Evolutionary conservation across 306 rosid genomes (phyloP), one percentile per base, ranked within the genome.

Genomic region (Castanopsis chinensis): DNA sequence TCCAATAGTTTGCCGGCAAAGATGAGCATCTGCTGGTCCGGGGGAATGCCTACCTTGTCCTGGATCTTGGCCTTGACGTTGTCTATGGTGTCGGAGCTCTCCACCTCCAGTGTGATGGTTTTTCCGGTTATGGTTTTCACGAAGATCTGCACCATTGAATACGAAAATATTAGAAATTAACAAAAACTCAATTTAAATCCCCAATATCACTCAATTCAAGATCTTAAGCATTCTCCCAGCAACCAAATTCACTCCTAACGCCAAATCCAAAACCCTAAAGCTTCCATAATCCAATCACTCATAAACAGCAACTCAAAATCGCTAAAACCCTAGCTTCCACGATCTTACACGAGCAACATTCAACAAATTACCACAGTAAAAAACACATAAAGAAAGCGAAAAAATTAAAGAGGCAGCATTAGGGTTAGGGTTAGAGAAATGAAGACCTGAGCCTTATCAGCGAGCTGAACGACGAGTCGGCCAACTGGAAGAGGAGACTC

Each of bases 401-500:
- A 60, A 49, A 18, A 60, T n/a, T n/a, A n/a, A 54, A 28, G 20
- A 20, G 14, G 17, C 3, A 71, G 54, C 59, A 15, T 6, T n/a
- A 17, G 56, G 57, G 61, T 58, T 73, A 75, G 79, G 85, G 84
- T 72, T 78, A 6, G 1, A 19, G 12, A 21, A n/a, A 28, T 32
- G 68, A 76, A 17, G 35, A 92, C 98, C 97, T 95, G 98, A 7
- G 97, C 98, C 92, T 93, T 95, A 49, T 95, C 97, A 19, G 97
- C 97, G 72, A 95, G 97, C 59, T 95, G 99, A 84, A 95, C 97
- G 17, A 95, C 98, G 54, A 95, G 96, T 21, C 99, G 87, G 1
- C 98, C 99, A 1, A 95, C 97, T 0, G 97, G 96, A 13, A 95
- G 98, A 6, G 91, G 92, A 0, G 99, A 95, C 71, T 95, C 94